Evolutionary conservation across 306 rosid species (phyloP).

Genomic region (Trifolium repens): DNA sequence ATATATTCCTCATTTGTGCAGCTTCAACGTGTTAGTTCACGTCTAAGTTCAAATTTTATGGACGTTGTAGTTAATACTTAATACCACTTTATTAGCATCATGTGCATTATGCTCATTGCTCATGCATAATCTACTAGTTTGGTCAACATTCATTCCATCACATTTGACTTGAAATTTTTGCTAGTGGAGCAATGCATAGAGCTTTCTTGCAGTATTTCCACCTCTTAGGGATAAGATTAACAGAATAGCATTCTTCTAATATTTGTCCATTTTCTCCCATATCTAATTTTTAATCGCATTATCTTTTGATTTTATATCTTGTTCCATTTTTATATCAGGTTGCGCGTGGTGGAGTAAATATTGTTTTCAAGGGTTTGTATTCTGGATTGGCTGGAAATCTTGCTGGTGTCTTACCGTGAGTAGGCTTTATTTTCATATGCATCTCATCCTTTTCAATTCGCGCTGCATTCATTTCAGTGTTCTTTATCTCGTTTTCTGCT

Average conservation of each 20-base stretch:
- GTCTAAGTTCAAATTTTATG: slow-evolving; percentile 21
- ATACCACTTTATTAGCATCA: not conserved
- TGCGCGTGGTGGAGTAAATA: slow-evolving; percentile 80
- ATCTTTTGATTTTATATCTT: slow-evolving; percentile 24
- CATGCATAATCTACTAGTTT: slow-evolving; percentile 9
- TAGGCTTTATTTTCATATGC: slow-evolving; percentile 36
- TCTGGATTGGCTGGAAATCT: slow-evolving; percentile 92
- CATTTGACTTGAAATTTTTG: slow-evolving; percentile 15
- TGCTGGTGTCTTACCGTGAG: slow-evolving; percentile 97
- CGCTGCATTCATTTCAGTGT: not conserved
- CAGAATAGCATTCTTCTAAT: not conserved
- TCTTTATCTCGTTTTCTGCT: slow-evolving; percentile 6
- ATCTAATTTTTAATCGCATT: not conserved
- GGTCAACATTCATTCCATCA: slow-evolving; percentile 13
- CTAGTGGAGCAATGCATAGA: not conserved
- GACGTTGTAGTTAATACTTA: not conserved
- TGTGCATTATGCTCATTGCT: not conserved
- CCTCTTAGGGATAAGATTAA: slow-evolving; percentile 10
- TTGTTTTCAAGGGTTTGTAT: slow-evolving; percentile 82
- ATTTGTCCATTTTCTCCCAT: slow-evolving; percentile 13
- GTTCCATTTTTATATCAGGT: slow-evolving; percentile 56
- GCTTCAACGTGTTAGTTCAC: slow-evolving; percentile 12
- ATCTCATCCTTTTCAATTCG: not conserved
- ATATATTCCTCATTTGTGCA: slow-evolving; percentile 6
- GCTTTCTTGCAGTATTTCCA: slow-evolving; percentile 28